These are phyloP conservation scores for Xanthoparmelia taractica DNA, from an alignment of 495 filamentous ascomycete genomes.

Conservation along the genomic window DNA sequence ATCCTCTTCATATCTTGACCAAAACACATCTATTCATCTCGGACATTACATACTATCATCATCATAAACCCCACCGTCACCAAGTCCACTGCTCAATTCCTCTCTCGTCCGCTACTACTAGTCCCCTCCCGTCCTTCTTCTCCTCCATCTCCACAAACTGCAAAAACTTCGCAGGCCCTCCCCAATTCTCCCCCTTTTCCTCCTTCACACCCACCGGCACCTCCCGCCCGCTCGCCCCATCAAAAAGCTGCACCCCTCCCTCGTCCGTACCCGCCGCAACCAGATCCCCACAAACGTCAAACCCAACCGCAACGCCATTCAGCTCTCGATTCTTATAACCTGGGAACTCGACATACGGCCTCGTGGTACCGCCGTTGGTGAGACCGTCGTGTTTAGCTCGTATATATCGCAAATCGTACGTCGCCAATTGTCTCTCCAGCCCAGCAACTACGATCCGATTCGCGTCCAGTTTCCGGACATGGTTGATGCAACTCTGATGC, in stretches of 20 bases:
- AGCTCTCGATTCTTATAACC: conserved; percentile 5
- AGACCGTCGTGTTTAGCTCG: background rate
- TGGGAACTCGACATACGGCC: conserved; percentile 12
- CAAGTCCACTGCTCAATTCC: conserved; percentile 18
- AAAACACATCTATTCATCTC: background rate
- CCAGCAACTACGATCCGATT: conserved; percentile 19
- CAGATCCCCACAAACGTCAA: conserved; percentile 15
- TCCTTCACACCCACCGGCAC: conserved; percentile 1
- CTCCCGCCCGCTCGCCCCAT: conserved; percentile 12
- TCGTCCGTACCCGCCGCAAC: conserved; percentile 13
- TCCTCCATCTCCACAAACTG: conserved; percentile 12
- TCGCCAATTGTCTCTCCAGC: conserved; percentile 7
- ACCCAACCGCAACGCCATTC: conserved; percentile 2
- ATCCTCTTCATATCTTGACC: background rate
- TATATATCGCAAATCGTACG: conserved; percentile 16
- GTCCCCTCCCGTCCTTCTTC: background rate
- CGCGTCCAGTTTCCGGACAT: conserved; percentile 13
- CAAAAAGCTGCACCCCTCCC: conserved; percentile 12
- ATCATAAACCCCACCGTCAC: background rate
- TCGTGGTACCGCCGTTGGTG: background rate
- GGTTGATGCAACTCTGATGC: conserved; percentile 14
- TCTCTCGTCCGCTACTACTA: conserved; percentile 8
- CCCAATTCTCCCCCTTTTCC: background rate
- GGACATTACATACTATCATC: background rate
- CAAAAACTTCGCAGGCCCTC: conserved; percentile 8